Evolutionary conservation across 2,329 filamentous ascomycete species (phyloP).

Genomic region (Trichoderma sp.): DNA sequence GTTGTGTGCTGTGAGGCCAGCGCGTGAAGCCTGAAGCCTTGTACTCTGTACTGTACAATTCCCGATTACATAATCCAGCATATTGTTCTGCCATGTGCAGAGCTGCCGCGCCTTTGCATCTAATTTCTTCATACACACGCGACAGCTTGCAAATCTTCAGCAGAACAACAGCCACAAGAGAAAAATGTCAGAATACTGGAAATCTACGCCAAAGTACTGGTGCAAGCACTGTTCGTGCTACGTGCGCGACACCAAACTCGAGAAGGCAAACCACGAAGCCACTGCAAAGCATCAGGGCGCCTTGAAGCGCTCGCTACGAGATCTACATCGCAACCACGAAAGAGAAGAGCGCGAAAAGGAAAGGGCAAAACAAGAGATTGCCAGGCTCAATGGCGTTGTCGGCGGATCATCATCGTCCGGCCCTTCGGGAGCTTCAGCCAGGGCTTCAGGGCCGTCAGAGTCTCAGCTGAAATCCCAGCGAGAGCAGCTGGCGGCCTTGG

Average conservation of each 20-base stretch:
- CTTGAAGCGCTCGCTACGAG: constrained; percentile 85
- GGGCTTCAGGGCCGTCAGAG: constrained; percentile 38
- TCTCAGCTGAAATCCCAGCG: constrained; percentile 80
- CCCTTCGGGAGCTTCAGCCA: constrained; percentile 22
- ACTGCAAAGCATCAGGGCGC: constrained; percentile 81
- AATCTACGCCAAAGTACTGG: constrained; percentile 96
- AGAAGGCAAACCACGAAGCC: constrained; percentile 85
- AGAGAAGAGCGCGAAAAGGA: constrained; percentile 79
- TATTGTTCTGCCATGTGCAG: background rate
- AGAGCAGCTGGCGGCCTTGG: constrained; percentile 84
- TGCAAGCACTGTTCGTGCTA: constrained; percentile 92
- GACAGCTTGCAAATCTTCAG: background rate
- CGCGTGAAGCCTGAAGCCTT: background rate
- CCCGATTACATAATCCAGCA: background rate
- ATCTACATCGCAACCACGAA: constrained; percentile 84
- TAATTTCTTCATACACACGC: background rate
- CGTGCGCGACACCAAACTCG: constrained; percentile 89
- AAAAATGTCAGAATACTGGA: constrained; percentile 96
- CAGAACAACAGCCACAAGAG: background rate
- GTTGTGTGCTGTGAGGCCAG: background rate
- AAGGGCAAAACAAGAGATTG: constrained; percentile 79
- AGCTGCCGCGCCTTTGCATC: background rate
- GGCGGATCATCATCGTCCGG: constrained; percentile 43
- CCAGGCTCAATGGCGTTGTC: constrained; percentile 78
- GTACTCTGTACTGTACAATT: background rate